phyloP scores from a whole-genome alignment of 352 stramenopile genomes.

The Globisporangium perplexum region DNA sequence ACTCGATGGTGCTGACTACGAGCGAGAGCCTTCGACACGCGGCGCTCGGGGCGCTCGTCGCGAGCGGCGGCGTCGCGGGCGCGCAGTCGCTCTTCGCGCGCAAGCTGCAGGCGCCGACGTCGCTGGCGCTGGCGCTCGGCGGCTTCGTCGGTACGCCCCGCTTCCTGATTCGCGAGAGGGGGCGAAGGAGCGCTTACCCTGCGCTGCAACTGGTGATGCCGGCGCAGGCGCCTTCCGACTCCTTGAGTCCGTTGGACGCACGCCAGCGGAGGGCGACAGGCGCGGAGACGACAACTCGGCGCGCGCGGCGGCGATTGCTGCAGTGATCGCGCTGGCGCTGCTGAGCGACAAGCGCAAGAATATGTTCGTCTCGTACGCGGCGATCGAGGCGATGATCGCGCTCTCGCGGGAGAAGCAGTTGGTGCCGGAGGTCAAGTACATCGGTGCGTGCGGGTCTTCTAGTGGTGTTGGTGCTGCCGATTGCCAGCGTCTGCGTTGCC shows the following conservation, averaged over 20 bases:
- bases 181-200: too few relatives aligned
- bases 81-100: constrained; percentile 38
- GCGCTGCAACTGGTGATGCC: neutral
- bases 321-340: constrained; percentile 27
- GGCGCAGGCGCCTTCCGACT: constrained; percentile 33
- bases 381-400: constrained; percentile 33
- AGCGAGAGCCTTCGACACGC: constrained; percentile 33
- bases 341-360: constrained; percentile 42
- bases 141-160: constrained; percentile 40
- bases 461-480: neutral
- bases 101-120: constrained; percentile 27
- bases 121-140: constrained; percentile 41
- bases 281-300: constrained; percentile 16
- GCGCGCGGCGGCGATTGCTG: constrained; percentile 32
- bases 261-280: neutral
- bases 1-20: constrained; percentile 13
- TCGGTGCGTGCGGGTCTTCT: constrained; percentile 44
- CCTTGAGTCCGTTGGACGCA: constrained; percentile 28
- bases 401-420: constrained; percentile 26
- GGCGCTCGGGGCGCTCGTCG: constrained; percentile 25
- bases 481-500: too few relatives aligned
- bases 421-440: constrained; percentile 34
- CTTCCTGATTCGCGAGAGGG: neutral
- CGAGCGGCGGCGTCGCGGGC: constrained; percentile 23
- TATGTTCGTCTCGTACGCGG: constrained; percentile 45